Percentiles rank a stretch among this genome's conserved stretches.
These are phyloP conservation scores for Phalaenopsis equestris DNA, from an alignment of 106 monocot species.

Conservation along the genomic window DNA sequence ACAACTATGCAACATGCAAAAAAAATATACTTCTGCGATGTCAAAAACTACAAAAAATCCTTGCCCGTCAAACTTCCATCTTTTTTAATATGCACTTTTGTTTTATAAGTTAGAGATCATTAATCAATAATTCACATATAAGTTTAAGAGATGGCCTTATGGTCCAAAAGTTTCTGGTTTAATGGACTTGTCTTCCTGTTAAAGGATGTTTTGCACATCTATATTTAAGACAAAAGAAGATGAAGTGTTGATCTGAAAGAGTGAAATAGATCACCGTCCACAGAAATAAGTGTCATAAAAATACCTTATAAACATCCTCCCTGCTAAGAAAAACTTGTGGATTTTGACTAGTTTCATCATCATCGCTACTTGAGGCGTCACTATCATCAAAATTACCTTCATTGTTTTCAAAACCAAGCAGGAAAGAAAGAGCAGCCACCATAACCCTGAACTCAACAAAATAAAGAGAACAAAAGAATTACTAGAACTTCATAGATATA, in stretches of 20 bases:
- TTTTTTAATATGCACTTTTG: neutral
- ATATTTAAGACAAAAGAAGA: no score
- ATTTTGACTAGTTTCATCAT: slow-evolving; percentile 43
- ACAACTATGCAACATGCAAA: neutral
- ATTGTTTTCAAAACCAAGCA: slow-evolving; percentile 68
- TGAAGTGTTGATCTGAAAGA: no score
- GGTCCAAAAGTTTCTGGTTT: no score
- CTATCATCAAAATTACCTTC: slow-evolving; percentile 48
- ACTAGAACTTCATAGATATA: neutral
- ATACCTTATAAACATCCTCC: slow-evolving; percentile 87
- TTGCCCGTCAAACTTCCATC: neutral
- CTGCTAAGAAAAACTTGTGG: slow-evolving; percentile 54
- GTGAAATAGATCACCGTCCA: neutral
- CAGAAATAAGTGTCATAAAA: neutral
- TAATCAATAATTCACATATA: no score
- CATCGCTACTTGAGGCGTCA: slow-evolving; percentile 66
- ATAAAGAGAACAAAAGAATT: neutral
- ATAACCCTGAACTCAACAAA: slow-evolving; percentile 60
- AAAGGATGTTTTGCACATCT: no score
- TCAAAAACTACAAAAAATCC: neutral
- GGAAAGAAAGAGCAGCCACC: slow-evolving; percentile 72
- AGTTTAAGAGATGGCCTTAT: no score
- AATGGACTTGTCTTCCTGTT: no score
- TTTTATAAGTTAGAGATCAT: no score
- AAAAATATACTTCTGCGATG: neutral